phyloP scores from a whole-genome alignment of 1,284 basidiomycete genomes.

The Leccinum fallax region DNA sequence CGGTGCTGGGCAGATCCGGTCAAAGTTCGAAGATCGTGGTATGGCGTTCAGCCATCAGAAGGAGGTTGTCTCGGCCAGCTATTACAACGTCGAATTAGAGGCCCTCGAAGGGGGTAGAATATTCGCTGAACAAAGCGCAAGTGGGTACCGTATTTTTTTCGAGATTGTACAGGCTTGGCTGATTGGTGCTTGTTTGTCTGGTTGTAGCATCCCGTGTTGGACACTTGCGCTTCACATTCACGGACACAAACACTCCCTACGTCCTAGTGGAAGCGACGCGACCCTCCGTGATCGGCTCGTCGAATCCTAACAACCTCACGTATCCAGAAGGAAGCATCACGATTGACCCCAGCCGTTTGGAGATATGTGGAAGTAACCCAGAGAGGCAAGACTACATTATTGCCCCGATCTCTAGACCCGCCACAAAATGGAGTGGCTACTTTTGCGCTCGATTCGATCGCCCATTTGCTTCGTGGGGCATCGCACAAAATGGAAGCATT shows the following conservation, averaged over 20 bases:
- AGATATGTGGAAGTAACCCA: slow-evolving; percentile 70
- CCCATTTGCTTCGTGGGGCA: slow-evolving; percentile 50
- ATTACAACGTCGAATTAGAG: slow-evolving; percentile 66
- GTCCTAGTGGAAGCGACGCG: slow-evolving; percentile 74
- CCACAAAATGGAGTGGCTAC: slow-evolving; percentile 61
- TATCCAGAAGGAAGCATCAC: slow-evolving; percentile 61
- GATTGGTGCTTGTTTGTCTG: slow-evolving; percentile 1
- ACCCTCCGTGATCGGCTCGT: slow-evolving; percentile 60
- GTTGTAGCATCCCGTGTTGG: slow-evolving; percentile 73
- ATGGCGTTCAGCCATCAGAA: slow-evolving; percentile 58
- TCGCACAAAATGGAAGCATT: slow-evolving; percentile 51
- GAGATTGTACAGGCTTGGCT: neutral
- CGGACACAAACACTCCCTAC: slow-evolving; percentile 50
- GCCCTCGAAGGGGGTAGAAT: slow-evolving; percentile 54
- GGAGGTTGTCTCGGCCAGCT: slow-evolving; percentile 66
- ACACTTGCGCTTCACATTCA: slow-evolving; percentile 76
- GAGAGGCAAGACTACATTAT: slow-evolving; percentile 80
- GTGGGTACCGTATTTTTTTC: slow-evolving; percentile 45
- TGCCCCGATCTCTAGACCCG: slow-evolving; percentile 55
- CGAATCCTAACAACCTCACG: slow-evolving; percentile 59
- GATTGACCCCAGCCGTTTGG: slow-evolving; percentile 48
- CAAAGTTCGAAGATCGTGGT: slow-evolving; percentile 61
- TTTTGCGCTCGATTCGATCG: slow-evolving; percentile 72
- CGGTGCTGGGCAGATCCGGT: slow-evolving; percentile 54
- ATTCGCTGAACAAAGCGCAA: slow-evolving; percentile 68